Base-by-base conservation (phyloP, 2,329 filamentous ascomycete species). In the Calonectria fujianensis region DNA sequence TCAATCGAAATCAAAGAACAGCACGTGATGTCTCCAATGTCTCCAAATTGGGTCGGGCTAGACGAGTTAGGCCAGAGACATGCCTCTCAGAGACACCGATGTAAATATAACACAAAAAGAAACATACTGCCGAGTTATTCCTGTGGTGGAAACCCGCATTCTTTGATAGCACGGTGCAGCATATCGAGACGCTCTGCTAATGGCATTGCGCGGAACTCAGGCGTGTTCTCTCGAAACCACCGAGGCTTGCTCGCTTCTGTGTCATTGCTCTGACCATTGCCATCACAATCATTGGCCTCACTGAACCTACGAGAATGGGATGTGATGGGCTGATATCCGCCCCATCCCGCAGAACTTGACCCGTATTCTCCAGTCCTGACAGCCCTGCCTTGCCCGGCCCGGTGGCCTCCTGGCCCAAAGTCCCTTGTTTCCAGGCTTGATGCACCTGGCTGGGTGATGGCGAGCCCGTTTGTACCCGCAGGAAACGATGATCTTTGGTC, bases 151-250 rank as follows among this genome's bases (percentile, higher is more conserved):
- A 32, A 18, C 0, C 32, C 31, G 13, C 63, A 39, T 14, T 39
- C 50, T 29, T 61, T 70, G 1, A 76, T 57, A 3, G 74, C 72
- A 5, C 32, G 61, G n/a, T 67, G 74, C 9, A 76, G 16, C 66
- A 73, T 70, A 2, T 32, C 57, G 10, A 52, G 32, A 10, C 41
- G 52, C 7, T 1, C 66, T 2, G 9, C 27, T 0, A 64, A 74
- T 0, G 74, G 29, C 76, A 78, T 70, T 0, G 31, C 32, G 0
- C 65, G n/a, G 1, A 80, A 80, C 5, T 76, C 77, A 0, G 31
- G 67, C 0, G 77, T 78, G 0, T 24, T 48, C 16, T 80, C 77
- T 0, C 78, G 72, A 29, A 76, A 72, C 1, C 71, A 27, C 4
- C 52, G 37, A 0, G 61, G 52, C 3, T 35, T 35, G 45, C 11